Conservation (phyloP, 176 grass and related monocot species). For the Oryza rufipogon region DNA sequence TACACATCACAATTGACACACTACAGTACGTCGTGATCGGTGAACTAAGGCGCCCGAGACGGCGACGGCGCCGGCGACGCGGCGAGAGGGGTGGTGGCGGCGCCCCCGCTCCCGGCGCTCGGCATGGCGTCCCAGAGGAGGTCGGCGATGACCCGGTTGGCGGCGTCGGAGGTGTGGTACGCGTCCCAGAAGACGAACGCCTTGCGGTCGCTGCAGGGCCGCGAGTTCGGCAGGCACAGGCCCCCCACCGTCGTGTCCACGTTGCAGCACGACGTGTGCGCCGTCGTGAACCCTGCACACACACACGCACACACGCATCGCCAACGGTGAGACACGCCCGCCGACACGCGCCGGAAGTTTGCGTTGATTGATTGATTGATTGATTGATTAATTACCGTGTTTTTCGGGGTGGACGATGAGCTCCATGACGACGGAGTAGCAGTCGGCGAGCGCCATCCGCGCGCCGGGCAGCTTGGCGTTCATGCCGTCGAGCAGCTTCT, state of each 20-base stretch:
- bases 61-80: conserved; percentile 34
- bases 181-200: conserved; percentile 96
- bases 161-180: conserved; percentile 92
- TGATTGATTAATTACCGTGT: conserved; percentile 49
- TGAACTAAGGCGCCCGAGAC: neutral
- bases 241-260: conserved; percentile 80
- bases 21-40: neutral
- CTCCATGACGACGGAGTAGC: conserved; percentile 78
- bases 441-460: conserved; percentile 65
- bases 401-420: conserved; percentile 73
- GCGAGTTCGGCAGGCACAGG: conserved; percentile 75
- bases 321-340: neutral
- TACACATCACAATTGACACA: neutral
- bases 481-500: conserved; percentile 63
- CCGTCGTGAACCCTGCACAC: conserved; percentile 70
- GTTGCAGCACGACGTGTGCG: conserved; percentile 88
- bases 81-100: neutral
- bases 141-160: conserved; percentile 81
- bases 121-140: conserved; percentile 58
- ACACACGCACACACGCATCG: neutral
- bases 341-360: neutral
- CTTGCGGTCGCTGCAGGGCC: conserved; percentile 68
- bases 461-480: conserved; percentile 69
- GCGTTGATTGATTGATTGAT: neutral
- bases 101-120: conserved; percentile 8